Base-by-base conservation (phyloP, 2,329 filamentous ascomycete genomes). In the Monilinia polystroma region DNA sequence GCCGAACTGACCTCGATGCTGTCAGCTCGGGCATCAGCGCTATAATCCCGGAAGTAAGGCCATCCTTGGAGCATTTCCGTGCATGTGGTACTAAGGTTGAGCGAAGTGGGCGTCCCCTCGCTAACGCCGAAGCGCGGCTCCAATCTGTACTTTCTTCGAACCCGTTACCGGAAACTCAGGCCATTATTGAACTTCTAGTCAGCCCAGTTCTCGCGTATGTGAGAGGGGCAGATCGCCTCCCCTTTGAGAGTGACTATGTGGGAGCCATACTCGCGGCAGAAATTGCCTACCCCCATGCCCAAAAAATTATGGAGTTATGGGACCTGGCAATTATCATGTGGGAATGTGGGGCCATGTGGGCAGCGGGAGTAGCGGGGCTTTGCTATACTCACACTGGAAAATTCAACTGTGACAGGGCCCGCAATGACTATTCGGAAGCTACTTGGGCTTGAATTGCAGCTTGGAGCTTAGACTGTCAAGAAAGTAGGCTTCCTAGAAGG, bases 251-350 rank as follows among this genome's bases (percentile, higher is more conserved):
- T 23, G 60, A 63, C n/a, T 63, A 32, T 5, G 35, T 63, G 20
- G 60, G 60, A 4, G 60, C 60, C 16, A 32, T 63, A 23, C 60
- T 63, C 4, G 49, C 49, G 11, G 60, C 32, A 1, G 49, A 63
- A 55, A n/a, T 54, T 32, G 32, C 60, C 3, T 63, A n/a, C 4
- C 49, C 60, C 7, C 60, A 63, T 0, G 11, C 7, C 6, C 49
- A 63, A 6, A 63, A 63, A 11, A 55, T 63, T 18, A 32, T 55
- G 18, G 60, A 63, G 23, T 55, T 63, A 23, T 63, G 60, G 60
- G 60, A 63, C 4, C 4, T 55, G 11, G 18, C 23, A 16, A 43
- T 63, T 43, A 35, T 63, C 8, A 43, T 63, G 49, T 63, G 49
- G 49, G 60, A 63, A 45, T 43, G 18, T 2, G 60, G 49, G 6